phyloP scores from a whole-genome alignment of 306 rosid genomes.

The Glycyrrhiza uralensis region DNA sequence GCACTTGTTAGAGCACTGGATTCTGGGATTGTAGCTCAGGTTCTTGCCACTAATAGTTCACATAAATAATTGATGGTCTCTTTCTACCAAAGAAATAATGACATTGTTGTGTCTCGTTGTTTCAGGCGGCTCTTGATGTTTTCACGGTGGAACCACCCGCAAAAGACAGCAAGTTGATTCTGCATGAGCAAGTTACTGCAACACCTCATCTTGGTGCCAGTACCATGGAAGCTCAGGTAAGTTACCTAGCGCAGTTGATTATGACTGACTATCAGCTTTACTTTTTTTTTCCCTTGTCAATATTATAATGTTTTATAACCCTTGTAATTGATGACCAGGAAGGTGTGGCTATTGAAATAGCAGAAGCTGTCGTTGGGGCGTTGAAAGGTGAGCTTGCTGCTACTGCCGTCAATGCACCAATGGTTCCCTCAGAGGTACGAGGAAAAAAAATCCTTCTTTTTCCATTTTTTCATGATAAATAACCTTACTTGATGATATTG shows the following conservation, averaged over 20 bases:
- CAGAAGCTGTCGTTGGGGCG: slow-evolving; percentile 97
- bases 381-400: slow-evolving; percentile 95
- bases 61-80: neutral
- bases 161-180: slow-evolving; percentile 64
- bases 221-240: slow-evolving; percentile 94
- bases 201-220: slow-evolving; percentile 99
- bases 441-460: neutral
- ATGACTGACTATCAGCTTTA: neutral
- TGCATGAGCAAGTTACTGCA: slow-evolving; percentile 84
- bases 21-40: slow-evolving; percentile 95
- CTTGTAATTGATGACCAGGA: slow-evolving; percentile 55
- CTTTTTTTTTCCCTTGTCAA: neutral
- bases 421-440: slow-evolving; percentile 97
- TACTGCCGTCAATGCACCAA: slow-evolving; percentile 98
- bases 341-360: slow-evolving; percentile 98
- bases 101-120: slow-evolving; percentile 3
- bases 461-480: neutral
- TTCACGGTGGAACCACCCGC: slow-evolving; percentile 87
- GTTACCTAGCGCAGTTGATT: slow-evolving; percentile 16
- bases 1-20: slow-evolving; percentile 90
- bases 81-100: neutral
- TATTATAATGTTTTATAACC: neutral
- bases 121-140: slow-evolving; percentile 96
- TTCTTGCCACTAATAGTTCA: slow-evolving; percentile 8
- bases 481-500: neutral